Evolutionary conservation across 2,329 filamentous ascomycete genomes (phyloP), one percentile per base, ranked within the genome.

Genomic region (Colletotrichum tanaceti): DNA sequence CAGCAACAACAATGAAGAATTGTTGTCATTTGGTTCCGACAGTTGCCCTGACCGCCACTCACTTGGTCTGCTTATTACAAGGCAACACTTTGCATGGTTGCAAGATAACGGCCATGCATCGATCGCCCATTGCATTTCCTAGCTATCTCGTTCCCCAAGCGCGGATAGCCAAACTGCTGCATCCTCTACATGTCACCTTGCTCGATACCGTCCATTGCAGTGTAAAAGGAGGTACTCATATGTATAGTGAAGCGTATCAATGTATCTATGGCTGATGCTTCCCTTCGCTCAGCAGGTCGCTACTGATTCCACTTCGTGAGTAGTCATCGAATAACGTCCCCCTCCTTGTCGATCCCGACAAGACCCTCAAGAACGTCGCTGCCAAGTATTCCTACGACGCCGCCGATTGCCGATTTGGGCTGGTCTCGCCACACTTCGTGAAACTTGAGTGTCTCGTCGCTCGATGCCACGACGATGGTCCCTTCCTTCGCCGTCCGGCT

Each of bases 391-490:
- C 92, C 89, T 46, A 61, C 55, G 49, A 82, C 83, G 16, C 84
- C 83, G 11, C 80, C 78, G 24, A 82, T 79, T 22, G 84, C 86
- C 10, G 82, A 80, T 74, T 87, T 90, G 73, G 82, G 84, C 47
- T 85, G 82, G 2, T 87, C 86, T n/a, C 87, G 86, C 96, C 94
- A 98, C 13, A 99, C 89, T 80, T 98, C 94, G 78, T 98, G 94
- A 75, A 98, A 98, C 76, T 96, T 96, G 78, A 98, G 91, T 73
- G 89, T 97, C 76, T 93, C 91, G 79, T 98, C 94, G 75, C 94
- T 97, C 50, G 93, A 92, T 18, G 94, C 95, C 61, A 99, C 91
- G 20, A 98, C 92, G 72, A 99, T 90, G 76, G 94, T 97, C 0
- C 73, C 80, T 75, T 84, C 80, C 68, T 77, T 75, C 67, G 65